These are phyloP conservation scores for Glaciozyma martinii DNA, from an alignment of 768 basidiomycete genomes.

Conservation along the genomic window DNA sequence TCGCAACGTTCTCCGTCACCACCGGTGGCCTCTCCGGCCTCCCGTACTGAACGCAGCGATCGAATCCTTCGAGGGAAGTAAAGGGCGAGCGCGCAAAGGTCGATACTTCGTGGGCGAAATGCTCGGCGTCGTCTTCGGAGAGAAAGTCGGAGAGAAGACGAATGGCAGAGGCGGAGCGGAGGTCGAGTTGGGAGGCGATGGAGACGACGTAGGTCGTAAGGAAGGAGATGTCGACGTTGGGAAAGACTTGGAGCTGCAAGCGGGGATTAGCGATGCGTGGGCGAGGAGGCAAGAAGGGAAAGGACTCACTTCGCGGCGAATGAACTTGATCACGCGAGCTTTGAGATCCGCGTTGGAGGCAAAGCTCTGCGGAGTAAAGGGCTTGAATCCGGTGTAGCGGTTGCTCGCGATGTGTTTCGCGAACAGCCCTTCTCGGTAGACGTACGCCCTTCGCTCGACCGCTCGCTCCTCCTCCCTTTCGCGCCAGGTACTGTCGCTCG, in stretches of 20 bases:
- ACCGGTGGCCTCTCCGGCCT: conserved; percentile 8
- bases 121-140: conserved; percentile 29
- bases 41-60: conserved; percentile 28
- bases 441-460: conserved; percentile 30
- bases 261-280: too few species aligned
- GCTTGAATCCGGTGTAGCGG: conserved; percentile 32
- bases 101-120: conserved; percentile 31
- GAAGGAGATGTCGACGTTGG: conserved; percentile 33
- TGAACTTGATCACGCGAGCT: conserved; percentile 30
- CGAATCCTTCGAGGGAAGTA: conserved; percentile 21
- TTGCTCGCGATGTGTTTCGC: conserved; percentile 36
- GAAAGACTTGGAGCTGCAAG: conserved; percentile 31
- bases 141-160: conserved; percentile 34
- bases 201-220: conserved; percentile 31
- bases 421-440: conserved; percentile 32
- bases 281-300: background rate
- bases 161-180: conserved; percentile 30
- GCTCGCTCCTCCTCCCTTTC: conserved; percentile 25
- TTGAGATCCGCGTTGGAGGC: conserved; percentile 27
- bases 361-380: conserved; percentile 16
- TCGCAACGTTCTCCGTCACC: conserved; percentile 4
- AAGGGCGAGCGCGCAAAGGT: conserved; percentile 28
- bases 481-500: conserved; percentile 7
- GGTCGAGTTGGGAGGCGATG: conserved; percentile 35
- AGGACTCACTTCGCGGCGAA: conserved; percentile 29